phyloP scores from a whole-genome alignment of 2,329 filamentous ascomycete species.

The Onygenales sp. region DNA sequence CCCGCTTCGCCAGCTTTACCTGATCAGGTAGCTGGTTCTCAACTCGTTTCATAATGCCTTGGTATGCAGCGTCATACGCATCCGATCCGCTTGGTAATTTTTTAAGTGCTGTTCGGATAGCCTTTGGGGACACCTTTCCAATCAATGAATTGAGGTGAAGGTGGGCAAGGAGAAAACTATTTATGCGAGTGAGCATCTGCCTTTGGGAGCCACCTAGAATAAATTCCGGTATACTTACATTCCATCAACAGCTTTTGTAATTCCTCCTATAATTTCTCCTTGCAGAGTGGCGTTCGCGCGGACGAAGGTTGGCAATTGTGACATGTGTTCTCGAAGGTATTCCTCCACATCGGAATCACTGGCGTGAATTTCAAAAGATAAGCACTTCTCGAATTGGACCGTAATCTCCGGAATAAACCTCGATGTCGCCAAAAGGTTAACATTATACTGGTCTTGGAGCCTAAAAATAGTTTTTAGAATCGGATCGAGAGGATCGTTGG shows the following conservation, averaged over 20 bases:
- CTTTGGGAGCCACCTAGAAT: background rate
- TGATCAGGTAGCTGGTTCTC: constrained; percentile 13
- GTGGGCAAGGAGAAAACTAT: background rate
- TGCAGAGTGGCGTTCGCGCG: constrained; percentile 7
- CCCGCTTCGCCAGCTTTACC: background rate
- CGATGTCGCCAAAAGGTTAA: constrained; percentile 22
- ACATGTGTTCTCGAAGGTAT: constrained; percentile 15
- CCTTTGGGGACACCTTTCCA: background rate
- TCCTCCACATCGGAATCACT: constrained; percentile 17
- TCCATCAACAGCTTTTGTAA: constrained; percentile 4
- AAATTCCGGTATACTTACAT: constrained; percentile 7
- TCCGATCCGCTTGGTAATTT: constrained; percentile 11
- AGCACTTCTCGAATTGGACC: constrained; percentile 6
- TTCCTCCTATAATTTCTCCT: constrained; percentile 9
- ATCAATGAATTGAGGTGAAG: background rate
- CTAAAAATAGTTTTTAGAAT: background rate
- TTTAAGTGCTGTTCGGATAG: constrained; percentile 9
- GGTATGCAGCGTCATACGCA: constrained; percentile 13
- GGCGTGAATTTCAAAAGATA: constrained; percentile 19
- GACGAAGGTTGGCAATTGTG: constrained; percentile 10
- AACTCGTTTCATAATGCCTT: constrained; percentile 17
- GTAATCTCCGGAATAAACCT: constrained; percentile 17
- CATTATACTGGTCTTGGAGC: background rate
- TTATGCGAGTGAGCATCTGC: background rate
- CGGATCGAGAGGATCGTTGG: constrained; percentile 4